A percentile compares a stretch with the other conserved stretches of the same genome.
Conservation (phyloP, 106 monocot genomes). For the Allium fistulosum region DNA sequence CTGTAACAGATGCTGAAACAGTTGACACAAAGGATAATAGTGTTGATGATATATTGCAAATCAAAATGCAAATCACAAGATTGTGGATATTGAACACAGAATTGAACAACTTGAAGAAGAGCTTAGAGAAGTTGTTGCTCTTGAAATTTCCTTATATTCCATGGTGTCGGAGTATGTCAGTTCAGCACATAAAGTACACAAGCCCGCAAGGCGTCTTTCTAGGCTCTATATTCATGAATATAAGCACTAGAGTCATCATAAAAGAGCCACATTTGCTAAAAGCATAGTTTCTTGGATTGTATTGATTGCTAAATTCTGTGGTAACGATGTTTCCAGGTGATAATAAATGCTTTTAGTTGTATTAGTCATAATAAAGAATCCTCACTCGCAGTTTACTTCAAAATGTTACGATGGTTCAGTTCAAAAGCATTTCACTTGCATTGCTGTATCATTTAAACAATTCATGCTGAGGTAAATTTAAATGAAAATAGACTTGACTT, state of each 20-base stretch:
- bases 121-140: conserved; percentile 89
- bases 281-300: conserved; percentile 84
- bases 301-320: conserved; percentile 77
- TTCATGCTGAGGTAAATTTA: too few species aligned
- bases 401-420: too few species aligned
- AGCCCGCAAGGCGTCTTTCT: conserved; percentile 86
- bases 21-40: conserved; percentile 54
- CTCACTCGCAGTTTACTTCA: too few species aligned
- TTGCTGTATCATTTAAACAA: too few species aligned
- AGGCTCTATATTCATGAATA: conserved; percentile 87
- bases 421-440: too few species aligned
- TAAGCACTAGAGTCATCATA: conserved; percentile 64
- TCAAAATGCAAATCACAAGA: conserved; percentile 24
- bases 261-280: conserved; percentile 74
- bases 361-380: too few species aligned
- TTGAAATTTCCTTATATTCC: conserved; percentile 96
- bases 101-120: conserved; percentile 84
- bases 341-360: not conserved
- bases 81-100: conserved; percentile 68
- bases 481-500: too few species aligned
- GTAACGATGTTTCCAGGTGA: conserved; percentile 92
- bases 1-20: conserved; percentile 68
- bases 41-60: conserved; percentile 25
- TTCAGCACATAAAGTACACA: conserved; percentile 91
- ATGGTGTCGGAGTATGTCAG: conserved; percentile 86